phyloP scores from a whole-genome alignment of 2,329 filamentous ascomycete species.

The Xylariaceae sp. region DNA sequence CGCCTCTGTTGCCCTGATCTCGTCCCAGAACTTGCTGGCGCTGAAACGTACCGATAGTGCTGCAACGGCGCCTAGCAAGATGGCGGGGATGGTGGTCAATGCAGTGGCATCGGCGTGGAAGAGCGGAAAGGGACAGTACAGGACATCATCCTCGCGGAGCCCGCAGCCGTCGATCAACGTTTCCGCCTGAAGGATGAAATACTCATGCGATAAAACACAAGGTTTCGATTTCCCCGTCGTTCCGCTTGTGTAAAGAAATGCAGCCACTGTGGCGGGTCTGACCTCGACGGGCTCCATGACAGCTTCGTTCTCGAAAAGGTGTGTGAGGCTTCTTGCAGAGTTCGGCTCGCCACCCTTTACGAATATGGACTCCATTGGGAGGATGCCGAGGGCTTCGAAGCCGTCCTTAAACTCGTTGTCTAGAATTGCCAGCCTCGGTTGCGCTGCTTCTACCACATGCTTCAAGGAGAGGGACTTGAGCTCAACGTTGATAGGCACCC shows the following conservation, averaged over 20 bases:
- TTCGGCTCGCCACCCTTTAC: not conserved
- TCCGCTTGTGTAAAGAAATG: constrained; percentile 3
- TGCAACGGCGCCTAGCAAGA: not conserved
- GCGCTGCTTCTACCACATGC: not conserved
- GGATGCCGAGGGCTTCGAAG: not conserved
- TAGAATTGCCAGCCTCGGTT: constrained; percentile 1
- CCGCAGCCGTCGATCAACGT: not conserved
- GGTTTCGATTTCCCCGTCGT: constrained; percentile 1
- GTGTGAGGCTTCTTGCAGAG: not conserved
- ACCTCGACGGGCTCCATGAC: not conserved
- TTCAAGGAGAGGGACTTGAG: not conserved
- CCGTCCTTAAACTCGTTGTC: not conserved
- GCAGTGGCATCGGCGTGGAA: constrained; percentile 4
- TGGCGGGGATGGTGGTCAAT: constrained; percentile 1
- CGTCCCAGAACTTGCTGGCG: constrained; percentile 2
- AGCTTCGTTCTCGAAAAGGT: not conserved
- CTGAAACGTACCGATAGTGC: constrained; percentile 1
- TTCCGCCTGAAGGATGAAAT: constrained; percentile 2
- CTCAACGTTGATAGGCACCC: constrained; percentile 5
- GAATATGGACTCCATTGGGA: not conserved
- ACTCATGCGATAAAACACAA: constrained; percentile 2
- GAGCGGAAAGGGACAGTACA: constrained; percentile 1
- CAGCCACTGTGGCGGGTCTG: not conserved
- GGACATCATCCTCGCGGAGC: not conserved
- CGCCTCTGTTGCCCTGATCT: not conserved